Conservation (phyloP, 169 alveolate genomes). For the Babesia bovis region DNA sequence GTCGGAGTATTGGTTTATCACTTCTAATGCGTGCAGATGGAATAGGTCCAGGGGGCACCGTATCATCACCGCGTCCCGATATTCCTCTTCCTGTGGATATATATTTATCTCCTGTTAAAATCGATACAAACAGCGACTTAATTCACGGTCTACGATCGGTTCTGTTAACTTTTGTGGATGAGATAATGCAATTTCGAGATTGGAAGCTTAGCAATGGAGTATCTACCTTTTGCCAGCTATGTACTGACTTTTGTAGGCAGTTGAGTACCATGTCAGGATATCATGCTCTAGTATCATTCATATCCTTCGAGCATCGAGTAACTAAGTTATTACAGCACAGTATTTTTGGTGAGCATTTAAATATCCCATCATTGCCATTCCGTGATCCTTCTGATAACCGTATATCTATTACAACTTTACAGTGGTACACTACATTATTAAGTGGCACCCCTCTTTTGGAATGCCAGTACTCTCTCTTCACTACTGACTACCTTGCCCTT, state of each 20-base stretch:
- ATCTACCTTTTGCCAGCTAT: conserved; percentile 3
- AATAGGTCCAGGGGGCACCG: background rate
- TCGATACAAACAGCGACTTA: background rate
- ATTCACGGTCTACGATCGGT: background rate
- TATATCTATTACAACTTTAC: background rate
- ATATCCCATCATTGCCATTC: background rate
- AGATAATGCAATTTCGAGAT: background rate
- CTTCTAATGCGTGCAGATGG: background rate
- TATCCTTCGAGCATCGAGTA: conserved; percentile 31
- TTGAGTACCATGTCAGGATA: background rate
- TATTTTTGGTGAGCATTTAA: background rate
- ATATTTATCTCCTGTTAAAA: background rate
- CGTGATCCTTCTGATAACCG: too few relatives aligned
- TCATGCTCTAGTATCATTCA: background rate
- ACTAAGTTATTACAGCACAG: too few relatives aligned
- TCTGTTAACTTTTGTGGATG: conserved; percentile 10
- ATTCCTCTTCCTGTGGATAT: background rate
- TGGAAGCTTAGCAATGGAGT: conserved; percentile 9
- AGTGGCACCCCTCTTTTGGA: conserved; percentile 10
- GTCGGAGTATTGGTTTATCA: conserved; percentile 22
- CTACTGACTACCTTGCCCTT: conserved; percentile 25
- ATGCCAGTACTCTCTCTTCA: conserved; percentile 7
- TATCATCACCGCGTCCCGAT: too few relatives aligned
- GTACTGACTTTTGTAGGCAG: conserved; percentile 21
- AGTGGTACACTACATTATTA: conserved; percentile 5